Evolutionary conservation across 2,329 filamentous ascomycete genomes (phyloP), one percentile per base, ranked within the genome.

Genomic region (Penicillium digitatum): DNA sequence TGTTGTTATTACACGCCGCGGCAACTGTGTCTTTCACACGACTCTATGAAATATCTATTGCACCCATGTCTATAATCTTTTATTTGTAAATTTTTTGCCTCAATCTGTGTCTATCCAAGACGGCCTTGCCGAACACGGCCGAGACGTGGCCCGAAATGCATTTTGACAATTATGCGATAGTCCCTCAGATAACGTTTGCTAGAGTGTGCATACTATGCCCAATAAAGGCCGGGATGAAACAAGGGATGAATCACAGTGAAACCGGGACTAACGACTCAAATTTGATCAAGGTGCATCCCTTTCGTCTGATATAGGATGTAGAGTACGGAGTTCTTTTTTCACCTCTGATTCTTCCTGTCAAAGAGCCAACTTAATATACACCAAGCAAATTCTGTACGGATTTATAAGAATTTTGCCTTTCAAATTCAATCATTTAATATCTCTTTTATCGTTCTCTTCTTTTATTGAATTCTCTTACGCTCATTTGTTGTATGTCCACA

Each of bases 221-320:
- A 55, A 55, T 51, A 32, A 51, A 39, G 26, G 18, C 27, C 42
- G 18, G 39, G 45, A 49, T 61, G 62, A 62, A 64, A 64, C 62
- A 64, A 64, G 62, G 60, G 62, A 62, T 10, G 45, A 48, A 61
- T 61, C 55, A 51, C 32, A 46, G 56, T 62, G 60, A 61, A 58
- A 61, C 58, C 20, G 37, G 54, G 37, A 26, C 39, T 42, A 45
- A 43, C 37, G 38, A 43, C 26, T 39, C 22, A n/a, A n/a, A n/a
- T n/a, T n/a, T n/a, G n/a, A n/a, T n/a, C n/a, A n/a, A n/a, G n/a
- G 26, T 37, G 14, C n/a, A 44, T 38, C 26, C 44, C 38, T 50
- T 44, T 40, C 29, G 45, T 22, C 40, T 32, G 48, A 22, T 42
- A 50, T 50, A 44, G 34, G 48, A 50, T 22, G 14, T 49, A 40